These are phyloP conservation scores for Solanum rostratum DNA, from an alignment of 257 asterid genomes.

Conservation along the genomic window DNA sequence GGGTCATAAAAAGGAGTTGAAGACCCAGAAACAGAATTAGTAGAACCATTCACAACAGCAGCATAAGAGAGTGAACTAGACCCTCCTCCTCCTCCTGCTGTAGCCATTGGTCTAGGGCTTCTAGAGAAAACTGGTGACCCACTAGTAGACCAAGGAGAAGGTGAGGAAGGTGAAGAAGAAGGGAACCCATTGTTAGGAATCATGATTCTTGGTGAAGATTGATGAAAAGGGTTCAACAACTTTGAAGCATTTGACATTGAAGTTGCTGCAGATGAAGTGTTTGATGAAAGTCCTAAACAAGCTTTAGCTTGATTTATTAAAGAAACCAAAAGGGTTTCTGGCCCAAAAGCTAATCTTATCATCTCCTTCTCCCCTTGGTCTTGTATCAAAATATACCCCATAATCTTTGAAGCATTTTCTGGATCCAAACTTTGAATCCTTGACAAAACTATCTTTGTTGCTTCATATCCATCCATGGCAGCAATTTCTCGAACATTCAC, in stretches of 20 bases:
- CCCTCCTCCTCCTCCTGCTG: neutral
- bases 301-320: slow-evolving; percentile 49
- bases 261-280: slow-evolving; percentile 9
- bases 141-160: slow-evolving; percentile 30
- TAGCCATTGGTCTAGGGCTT: neutral
- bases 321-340: slow-evolving; percentile 42
- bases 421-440: slow-evolving; percentile 77
- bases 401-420: slow-evolving; percentile 73
- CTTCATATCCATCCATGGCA: slow-evolving; percentile 59
- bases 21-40: slow-evolving; percentile 20
- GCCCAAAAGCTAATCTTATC: slow-evolving; percentile 75
- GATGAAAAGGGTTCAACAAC: slow-evolving; percentile 38
- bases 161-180: slow-evolving; percentile 30
- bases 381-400: slow-evolving; percentile 73
- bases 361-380: slow-evolving; percentile 85
- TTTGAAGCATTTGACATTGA: slow-evolving; percentile 15
- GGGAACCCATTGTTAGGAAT: slow-evolving; percentile 51
- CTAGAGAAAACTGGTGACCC: slow-evolving; percentile 22
- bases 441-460: slow-evolving; percentile 62
- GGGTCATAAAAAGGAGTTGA: slow-evolving; percentile 33
- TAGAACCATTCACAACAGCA: slow-evolving; percentile 48
- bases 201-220: slow-evolving; percentile 40
- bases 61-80: slow-evolving; percentile 30
- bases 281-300: slow-evolving; percentile 35
- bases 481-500: neutral